Evolutionary conservation across 805 yeast species (phyloP), one percentile per base, ranked within the genome.

Genomic region (Lipomyces yamadae): DNA sequence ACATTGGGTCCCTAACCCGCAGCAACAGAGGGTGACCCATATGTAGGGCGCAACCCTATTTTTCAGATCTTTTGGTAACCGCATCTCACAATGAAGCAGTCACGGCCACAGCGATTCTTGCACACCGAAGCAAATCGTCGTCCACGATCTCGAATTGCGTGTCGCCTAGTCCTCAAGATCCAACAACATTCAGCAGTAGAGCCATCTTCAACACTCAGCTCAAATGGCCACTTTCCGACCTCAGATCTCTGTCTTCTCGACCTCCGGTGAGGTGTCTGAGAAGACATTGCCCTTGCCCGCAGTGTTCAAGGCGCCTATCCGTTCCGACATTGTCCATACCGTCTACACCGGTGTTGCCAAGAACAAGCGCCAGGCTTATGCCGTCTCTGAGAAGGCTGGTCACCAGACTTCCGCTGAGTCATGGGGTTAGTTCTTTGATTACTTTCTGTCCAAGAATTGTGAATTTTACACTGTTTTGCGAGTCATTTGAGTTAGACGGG

Each of bases 321-420:
- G 99, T 88, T 94, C 97, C 81, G 99, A 95, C 83, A 86, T 95
- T 81, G 98, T 95, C 82, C 99, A 93, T 92, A 85, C 97, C 81
- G 99, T 95, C 78, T 95, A 92, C 90, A 91, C 93, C 82, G 90
- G 93, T 82, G 92, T 95, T 78, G 93, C 93, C 96, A 95, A 95
- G 95, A 95, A 95, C 97, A 94, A 94, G 92, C 92, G 99, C 86
- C 99, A 95, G 87, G 98, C 99, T 84, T 95, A 95, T 90, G 97
- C 99, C 82, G 99, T 95, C 78, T 89, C 98, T 78, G 92, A 88
- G 82, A 91, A 92, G 86, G 99, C 99, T 81, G 99, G 99, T 87
- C 97, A 92, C 89, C 98, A 95, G 87, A 93, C 98, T 85, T 94
- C 98, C 74, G 99, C 99, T 83, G 98, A 92, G 86, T 95, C 99